Base-by-base conservation (phyloP, 2,329 filamentous ascomycete genomes). In the Sporothrix euskadiensis region DNA sequence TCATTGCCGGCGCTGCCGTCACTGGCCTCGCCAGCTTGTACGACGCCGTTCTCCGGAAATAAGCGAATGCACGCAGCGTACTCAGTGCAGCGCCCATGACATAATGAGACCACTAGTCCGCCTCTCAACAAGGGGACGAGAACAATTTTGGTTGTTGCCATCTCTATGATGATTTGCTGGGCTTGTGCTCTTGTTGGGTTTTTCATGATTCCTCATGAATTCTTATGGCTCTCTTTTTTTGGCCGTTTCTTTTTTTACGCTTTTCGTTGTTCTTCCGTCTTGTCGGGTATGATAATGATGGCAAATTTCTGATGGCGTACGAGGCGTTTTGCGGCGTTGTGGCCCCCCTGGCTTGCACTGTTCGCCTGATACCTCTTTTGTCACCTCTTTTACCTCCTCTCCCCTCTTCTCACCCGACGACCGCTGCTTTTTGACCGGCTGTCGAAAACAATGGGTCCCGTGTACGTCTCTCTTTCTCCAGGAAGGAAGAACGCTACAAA, bases 1-100 rank as follows among this genome's bases (percentile, higher is more conserved):
- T 93, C 68, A 81, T 94, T 66, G 88, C 91, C 47, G 91, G 91
- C 66, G 85, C 90, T 7, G 88, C 87, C 72, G 89, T 95, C 76
- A 91, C 90, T 4, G 87, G 88, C 30, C 79, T 94, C 39, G 85
- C 90, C 66, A 91, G 91, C 76, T 82, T 96, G 75, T 96, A 94
- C 81, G 92, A 95, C 76, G 93, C 92, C 54, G 89, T 92, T 32
- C 82, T 94, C 79, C 90, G 88, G 83, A 93, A 90, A 81, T 91
- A 85, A 78, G 66, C 26, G 19, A n/a, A 72, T 6, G 12, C n/a
- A 8, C 65, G 10, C 22, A 32, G 10, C 16, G 39, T 12, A 47
- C n/a, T 56, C 52, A 1, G n/a, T 14, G n/a, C 3, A 8, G 1
- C 26, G 35, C 49, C 59, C 68, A 57, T 57, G 68, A 59, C 52